phyloP scores from a whole-genome alignment of 2,329 filamentous ascomycete genomes.

The Fusarium graminum region DNA sequence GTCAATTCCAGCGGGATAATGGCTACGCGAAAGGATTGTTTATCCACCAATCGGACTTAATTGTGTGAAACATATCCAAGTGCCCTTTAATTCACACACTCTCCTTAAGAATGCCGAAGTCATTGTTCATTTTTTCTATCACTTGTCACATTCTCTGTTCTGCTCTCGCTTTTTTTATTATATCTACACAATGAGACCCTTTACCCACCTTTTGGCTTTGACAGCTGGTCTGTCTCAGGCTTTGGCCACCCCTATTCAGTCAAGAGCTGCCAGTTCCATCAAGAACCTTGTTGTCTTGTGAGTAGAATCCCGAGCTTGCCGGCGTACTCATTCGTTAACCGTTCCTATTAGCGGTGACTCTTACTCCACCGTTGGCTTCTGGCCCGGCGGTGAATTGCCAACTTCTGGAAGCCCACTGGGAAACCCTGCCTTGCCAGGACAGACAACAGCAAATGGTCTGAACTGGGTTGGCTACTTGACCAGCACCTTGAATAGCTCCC shows the following conservation, averaged over 20 bases:
- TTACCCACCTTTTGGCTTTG: not conserved
- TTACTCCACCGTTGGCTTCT: slow-evolving; percentile 38
- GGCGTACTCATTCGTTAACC: fast-evolving
- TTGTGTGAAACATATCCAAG: not conserved
- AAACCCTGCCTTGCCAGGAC: slow-evolving; percentile 26
- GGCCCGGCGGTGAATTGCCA: slow-evolving; percentile 22
- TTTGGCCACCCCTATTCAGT: not conserved
- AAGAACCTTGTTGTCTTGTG: slow-evolving; percentile 24
- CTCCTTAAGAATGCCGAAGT: not conserved
- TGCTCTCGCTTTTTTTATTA: not conserved
- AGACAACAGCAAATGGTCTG: slow-evolving; percentile 32
- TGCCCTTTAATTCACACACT: not conserved
- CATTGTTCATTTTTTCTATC: not conserved
- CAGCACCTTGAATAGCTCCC: slow-evolving; percentile 20
- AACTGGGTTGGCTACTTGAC: slow-evolving; percentile 40
- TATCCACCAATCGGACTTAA: not conserved
- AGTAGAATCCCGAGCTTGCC: not conserved
- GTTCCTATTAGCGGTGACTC: slow-evolving; percentile 18
- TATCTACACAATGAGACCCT: not conserved
- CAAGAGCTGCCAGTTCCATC: not conserved
- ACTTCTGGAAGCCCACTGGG: slow-evolving; percentile 17
- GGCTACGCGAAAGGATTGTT: not conserved
- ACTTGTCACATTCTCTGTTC: not conserved
- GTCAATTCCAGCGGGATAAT: not conserved
- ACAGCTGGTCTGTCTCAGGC: slow-evolving; percentile 19